Base-by-base conservation (phyloP, 2,329 filamentous ascomycete species). In the Botrytis cinerea region DNA sequence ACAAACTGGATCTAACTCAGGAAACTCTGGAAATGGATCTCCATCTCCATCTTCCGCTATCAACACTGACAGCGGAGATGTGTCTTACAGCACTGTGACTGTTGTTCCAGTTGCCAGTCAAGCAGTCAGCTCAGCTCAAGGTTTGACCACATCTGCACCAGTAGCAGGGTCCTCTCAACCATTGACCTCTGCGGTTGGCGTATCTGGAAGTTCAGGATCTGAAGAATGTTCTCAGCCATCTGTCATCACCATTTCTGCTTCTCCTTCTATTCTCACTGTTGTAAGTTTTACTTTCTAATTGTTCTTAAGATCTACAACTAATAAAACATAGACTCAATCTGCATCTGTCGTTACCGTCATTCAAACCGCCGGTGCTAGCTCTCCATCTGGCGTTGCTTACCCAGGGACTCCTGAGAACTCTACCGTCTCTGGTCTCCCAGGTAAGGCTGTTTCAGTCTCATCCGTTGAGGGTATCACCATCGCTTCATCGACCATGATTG, bases 151-250 rank as follows among this genome's bases (percentile, higher is more conserved):
- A 16, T 10, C 69, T 35, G 22, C 69, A 7, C 43, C 57, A 71
- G 69, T 22, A 25, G 43, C 43, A 63, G 69, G 43, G 35, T 70
- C 66, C 6, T 35, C 68, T 63, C 43, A 62, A 28, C 54, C 54
- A 62, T 70, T 25, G 22, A 38, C 45, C 32, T 67, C 64, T 20
- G 57, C 28, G 14, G 25, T 20, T 38, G 57, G 32, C 40, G 7
- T 25, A 48, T 51, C 69, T 40, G 69, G 57, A 40, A 62, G 22
- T 28, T 22, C 18, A 63, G 57, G 38, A 28, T 38, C 51, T 71
- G 59, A 63, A 35, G 69, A 48, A 63, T 71, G 69, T 40, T 25
- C 59, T 57, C 64, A 68, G 43, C 64, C 64, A 71, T 63, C 69
- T n/a, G 22, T 63, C 32, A 40, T 71, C 40, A 69, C 66, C 32